These are phyloP conservation scores for Capsicum rhomboideum DNA, from an alignment of 257 asterid species.

Conservation along the genomic window DNA sequence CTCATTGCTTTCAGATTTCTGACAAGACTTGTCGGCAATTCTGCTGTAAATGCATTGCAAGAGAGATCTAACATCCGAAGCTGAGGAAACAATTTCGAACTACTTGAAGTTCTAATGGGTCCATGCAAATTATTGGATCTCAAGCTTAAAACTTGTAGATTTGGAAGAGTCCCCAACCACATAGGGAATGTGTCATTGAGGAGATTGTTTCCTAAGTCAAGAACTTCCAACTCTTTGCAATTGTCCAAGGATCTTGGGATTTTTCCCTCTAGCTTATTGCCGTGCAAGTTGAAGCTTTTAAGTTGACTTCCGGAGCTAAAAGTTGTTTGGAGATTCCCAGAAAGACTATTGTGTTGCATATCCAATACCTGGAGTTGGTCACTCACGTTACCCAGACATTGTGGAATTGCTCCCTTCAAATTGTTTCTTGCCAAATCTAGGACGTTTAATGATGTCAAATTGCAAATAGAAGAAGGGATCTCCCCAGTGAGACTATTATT, in stretches of 20 bases:
- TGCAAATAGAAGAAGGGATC: conserved; percentile 10
- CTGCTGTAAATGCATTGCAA: background rate
- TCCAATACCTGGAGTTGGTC: background rate
- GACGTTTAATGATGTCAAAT: background rate
- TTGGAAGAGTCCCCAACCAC: background rate
- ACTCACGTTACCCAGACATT: conserved; percentile 9
- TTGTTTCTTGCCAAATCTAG: conserved; percentile 12
- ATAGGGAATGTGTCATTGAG: background rate
- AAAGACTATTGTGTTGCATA: conserved; percentile 2
- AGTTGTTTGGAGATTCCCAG: conserved; percentile 4
- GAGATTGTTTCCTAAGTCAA: background rate
- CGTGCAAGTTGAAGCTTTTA: background rate
- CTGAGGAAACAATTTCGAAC: background rate
- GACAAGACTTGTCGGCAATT: background rate
- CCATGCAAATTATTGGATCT: background rate
- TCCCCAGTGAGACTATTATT: conserved; percentile 4
- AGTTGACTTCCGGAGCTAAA: background rate
- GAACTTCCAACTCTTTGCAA: background rate
- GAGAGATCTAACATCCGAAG: background rate
- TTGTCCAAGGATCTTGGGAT: background rate
- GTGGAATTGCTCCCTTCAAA: conserved; percentile 6
- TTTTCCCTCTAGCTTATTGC: conserved; percentile 11
- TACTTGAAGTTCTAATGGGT: background rate
- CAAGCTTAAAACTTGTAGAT: background rate
- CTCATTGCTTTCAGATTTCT: background rate